Base-by-base conservation (phyloP, 495 filamentous ascomycete species). In the Pyrenopolyporus hunteri region DNA sequence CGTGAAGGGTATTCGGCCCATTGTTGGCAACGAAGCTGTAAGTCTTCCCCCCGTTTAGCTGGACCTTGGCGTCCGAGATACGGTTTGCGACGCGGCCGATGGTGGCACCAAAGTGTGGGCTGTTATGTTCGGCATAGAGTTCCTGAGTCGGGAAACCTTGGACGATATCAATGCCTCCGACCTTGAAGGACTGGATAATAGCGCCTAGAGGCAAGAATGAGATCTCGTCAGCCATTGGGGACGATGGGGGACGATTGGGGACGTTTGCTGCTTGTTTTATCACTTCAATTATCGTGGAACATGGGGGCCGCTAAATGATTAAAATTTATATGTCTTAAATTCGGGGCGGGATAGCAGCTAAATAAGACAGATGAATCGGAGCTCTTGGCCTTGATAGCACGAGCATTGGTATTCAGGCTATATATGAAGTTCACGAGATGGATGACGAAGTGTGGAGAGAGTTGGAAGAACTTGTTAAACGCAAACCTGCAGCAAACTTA, bases 71-170 rank as follows among this genome's bases (percentile, higher is more conserved):
- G 67, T 83, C 75, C 46, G 83, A 84, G 71, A 97, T 84, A 19
- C 93, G 89, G 74, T 98, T 98, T 40, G 92, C 91, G 7, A 94
- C 84, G 25, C 93, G 89, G 16, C 93, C 93, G 68, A 98, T 97
- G 31, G 90, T 97, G 70, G 91, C 93, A 59, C 93, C 93, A 66
- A 95, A 97, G 79, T 85, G 90, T 13, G 90, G 85, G 13, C 73
- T 73, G 76, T 96, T 93, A 77, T 90, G 77, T 37, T 80, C 70
- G 53, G 82, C 80, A 77, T 97, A 97, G 42, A 85, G 81, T 1
- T 85, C 80, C 37, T 87, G 85, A 16, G 78, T 85, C 2, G 88
- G 85, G 81, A 97, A 97, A 37, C 84, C 84, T 64, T 92, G 87
- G 13, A 97, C 93, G 61, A 98, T 94, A 77, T 97, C 93, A 63